Percentiles rank a stretch among this genome's conserved stretches.
Evolutionary conservation across 306 rosid species (phyloP).

Genomic region (Betula pendula): DNA sequence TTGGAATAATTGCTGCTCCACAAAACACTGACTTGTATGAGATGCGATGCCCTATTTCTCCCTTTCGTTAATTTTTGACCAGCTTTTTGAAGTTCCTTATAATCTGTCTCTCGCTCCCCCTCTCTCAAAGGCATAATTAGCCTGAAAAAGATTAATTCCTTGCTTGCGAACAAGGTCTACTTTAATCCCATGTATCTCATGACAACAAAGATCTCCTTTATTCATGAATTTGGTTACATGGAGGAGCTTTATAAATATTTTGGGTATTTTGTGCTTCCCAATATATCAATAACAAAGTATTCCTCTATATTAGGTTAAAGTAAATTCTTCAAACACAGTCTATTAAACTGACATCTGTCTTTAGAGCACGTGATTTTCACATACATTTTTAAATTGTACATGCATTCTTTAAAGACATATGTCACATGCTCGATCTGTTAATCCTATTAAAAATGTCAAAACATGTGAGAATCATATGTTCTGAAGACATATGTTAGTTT

Average conservation of each 20-base stretch:
- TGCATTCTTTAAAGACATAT: too few relatives aligned
- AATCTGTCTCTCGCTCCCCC: background rate
- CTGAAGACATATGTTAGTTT: too few relatives aligned
- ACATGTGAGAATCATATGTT: too few relatives aligned
- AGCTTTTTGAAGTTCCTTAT: constrained; percentile 19
- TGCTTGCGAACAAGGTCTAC: constrained; percentile 39
- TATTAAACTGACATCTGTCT: too few relatives aligned
- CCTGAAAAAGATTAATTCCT: constrained; percentile 33
- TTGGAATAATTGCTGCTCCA: constrained; percentile 23
- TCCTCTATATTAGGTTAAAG: too few relatives aligned
- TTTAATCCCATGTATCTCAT: constrained; percentile 36
- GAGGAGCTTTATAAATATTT: background rate
- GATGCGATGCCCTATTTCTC: constrained; percentile 22
- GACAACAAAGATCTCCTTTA: background rate
- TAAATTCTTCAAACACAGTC: too few relatives aligned
- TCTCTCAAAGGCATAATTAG: background rate
- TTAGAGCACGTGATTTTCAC: too few relatives aligned
- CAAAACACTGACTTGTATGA: background rate
- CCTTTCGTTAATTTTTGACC: constrained; percentile 36
- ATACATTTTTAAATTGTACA: too few relatives aligned
- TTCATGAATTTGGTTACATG: background rate
- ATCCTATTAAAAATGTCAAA: too few relatives aligned
- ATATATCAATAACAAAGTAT: too few relatives aligned
- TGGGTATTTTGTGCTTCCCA: background rate
- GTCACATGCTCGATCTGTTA: too few relatives aligned